Evolutionary conservation across 1,284 basidiomycete species (phyloP).

Genomic region (Ustilago curta): DNA sequence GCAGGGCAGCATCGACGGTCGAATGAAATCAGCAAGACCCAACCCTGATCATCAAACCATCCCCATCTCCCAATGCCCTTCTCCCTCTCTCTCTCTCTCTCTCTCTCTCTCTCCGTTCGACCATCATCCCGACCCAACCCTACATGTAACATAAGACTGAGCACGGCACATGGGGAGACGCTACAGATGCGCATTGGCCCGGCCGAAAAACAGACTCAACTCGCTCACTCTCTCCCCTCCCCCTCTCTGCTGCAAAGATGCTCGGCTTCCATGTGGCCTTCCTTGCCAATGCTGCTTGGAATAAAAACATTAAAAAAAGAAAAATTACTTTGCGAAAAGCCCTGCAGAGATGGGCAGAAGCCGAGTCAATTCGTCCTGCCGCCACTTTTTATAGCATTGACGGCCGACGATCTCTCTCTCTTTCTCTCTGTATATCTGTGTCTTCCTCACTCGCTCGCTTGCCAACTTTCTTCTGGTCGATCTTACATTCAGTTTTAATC

Average conservation of each 20-base stretch:
- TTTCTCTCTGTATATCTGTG: no score
- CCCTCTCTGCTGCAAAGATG: not conserved
- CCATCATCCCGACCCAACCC: no score
- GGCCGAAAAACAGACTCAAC: not conserved
- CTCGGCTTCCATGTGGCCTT: slow-evolving; percentile 9
- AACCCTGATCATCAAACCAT: no score
- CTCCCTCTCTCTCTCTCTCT: no score
- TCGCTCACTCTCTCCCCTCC: no score
- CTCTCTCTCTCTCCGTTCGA: no score
- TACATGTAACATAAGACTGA: no score
- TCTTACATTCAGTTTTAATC: no score
- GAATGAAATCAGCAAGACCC: slow-evolving; percentile 2
- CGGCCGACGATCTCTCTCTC: slow-evolving; percentile 1
- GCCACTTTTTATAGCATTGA: slow-evolving; percentile 1
- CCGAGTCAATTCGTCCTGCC: slow-evolving; percentile 11
- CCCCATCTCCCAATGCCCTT: no score
- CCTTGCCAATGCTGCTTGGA: not conserved
- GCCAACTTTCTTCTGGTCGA: no score
- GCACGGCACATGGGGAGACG: no score
- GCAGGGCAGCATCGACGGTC: slow-evolving; percentile 6
- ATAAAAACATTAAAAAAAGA: not conserved
- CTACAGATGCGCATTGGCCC: not conserved
- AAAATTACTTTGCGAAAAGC: not conserved
- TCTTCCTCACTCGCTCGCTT: no score
- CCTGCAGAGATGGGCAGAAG: slow-evolving; percentile 3